Evolutionary conservation across 2,329 filamentous ascomycete species (phyloP), one percentile per base, ranked within the genome.

Genomic region (Alternaria hordeiaustralica): DNA sequence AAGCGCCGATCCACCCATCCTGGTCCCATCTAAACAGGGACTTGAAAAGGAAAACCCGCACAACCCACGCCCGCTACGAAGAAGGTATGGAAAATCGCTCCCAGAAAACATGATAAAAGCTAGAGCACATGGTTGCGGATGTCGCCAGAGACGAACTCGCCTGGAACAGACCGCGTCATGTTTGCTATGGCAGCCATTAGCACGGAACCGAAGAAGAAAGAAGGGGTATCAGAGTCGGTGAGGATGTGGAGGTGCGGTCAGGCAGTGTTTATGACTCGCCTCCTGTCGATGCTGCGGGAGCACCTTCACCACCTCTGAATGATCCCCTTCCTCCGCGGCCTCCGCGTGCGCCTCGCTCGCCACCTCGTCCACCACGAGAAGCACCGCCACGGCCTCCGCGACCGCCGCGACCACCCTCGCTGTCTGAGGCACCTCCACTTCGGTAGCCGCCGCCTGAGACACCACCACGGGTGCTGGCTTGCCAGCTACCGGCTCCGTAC

Each of bases 381-480:
- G 66, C 67, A 25, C 71, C 71, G 5, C 87, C 83, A 71, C 87
- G 84, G 20, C 83, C 83, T 58, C 80, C 80, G 26, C 82, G 85
- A 26, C 86, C 86, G 58, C 87, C 86, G 64, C 88, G 86, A 63
- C 92, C 90, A 67, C 86, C 84, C 75, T 94, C 92, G 71, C 90
- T 92, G 76, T 91, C 89, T 64, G 90, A 94, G 62, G 92, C 93
- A 57, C 89, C 92, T 56, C 77, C 92, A 75, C 93, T 96, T 71
- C 93, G 90, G 83, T 97, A 97, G 63, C 93, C 93, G 71, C 91
- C 92, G n/a, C 83, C 78, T 68, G 85, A 84, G 26, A 84, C 82
- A 53, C 89, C 88, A 57, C 90, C 88, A 51, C 91, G 87, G 68
- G 85, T 84, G 79, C 87, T 91, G 50, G 89, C 89, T 70, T 86